Evolutionary conservation across 306 rosid genomes (phyloP).

Genomic region (Biancaea sappan): DNA sequence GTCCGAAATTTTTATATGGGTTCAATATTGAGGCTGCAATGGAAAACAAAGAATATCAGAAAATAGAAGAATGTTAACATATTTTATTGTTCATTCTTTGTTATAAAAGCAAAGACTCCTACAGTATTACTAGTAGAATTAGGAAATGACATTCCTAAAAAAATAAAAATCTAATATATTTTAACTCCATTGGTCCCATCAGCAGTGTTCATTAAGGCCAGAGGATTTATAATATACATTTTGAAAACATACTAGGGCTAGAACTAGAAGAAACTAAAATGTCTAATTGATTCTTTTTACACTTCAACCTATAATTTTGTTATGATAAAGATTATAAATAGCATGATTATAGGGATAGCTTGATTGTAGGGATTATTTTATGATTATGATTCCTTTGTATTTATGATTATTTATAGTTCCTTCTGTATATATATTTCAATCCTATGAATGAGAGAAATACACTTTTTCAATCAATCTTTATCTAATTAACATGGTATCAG

Average conservation of each 20-base stretch:
- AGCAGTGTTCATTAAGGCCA: neutral
- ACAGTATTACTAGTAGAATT: neutral
- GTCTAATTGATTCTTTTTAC: neutral
- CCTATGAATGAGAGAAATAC: no score
- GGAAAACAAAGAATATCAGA: slow-evolving; percentile 1
- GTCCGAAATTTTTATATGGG: slow-evolving; percentile 39
- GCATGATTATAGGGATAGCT: no score
- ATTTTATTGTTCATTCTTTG: neutral
- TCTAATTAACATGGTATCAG: no score
- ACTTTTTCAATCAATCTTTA: no score
- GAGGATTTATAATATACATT: neutral
- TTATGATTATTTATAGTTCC: no score
- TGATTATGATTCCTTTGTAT: no score
- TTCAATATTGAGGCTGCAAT: slow-evolving; percentile 68
- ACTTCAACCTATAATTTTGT: neutral
- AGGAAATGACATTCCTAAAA: neutral
- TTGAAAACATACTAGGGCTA: neutral
- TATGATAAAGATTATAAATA: no score
- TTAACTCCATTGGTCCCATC: neutral
- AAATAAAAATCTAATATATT: neutral
- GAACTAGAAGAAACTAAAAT: neutral
- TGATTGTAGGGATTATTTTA: no score
- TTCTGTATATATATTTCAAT: no score
- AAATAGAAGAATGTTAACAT: slow-evolving; percentile 13
- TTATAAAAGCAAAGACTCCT: slow-evolving; percentile 1